Base-by-base conservation (phyloP, 1,284 basidiomycete species). In the Peniophora sp. region DNA sequence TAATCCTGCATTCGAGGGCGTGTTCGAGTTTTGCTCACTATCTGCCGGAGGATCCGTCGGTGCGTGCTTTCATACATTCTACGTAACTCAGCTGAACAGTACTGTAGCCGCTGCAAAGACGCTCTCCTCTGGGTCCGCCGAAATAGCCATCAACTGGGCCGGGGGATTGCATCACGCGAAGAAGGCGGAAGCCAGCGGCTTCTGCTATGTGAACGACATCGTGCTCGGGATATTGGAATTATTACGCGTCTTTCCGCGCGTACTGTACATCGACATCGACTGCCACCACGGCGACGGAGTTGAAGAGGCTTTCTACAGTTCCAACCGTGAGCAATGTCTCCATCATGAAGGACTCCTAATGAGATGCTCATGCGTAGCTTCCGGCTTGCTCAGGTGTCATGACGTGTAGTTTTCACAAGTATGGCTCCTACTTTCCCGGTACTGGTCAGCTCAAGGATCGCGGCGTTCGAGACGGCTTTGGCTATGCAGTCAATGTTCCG, bases 201-300 rank as follows among this genome's bases (percentile, higher is more conserved):
- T 98, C 71, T 98, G 94, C 75, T 98, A 97, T 71, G 85, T 97
- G 67, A 98, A 99, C 69, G 94, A 96, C 66, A 97, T 96, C 63
- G 92, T 96, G 1, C 81, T 96, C 41, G 84, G 83, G 23, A 93
- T 95, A 44, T 77, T 97, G 39, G 93, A 97, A 68, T 81, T 97
- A 12, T 73, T 96, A 12, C 79, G 91, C 59, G 81, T 72, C 47
- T 84, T 81, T 62, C 82, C 90, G 0, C 88, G 97, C 51, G 95
- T 99, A 2, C 74, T 99, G 22, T 99, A 99, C 68, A 90, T 99
- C 64, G 96, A 99, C 68, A 96, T 99, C 52, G 96, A 99, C 68
- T 93, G 94, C 52, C 96, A 98, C 66, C 96, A 99, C 61, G 96
- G 96, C 6, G 97, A 99, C 63, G 97, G 96, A 17, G 96, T 99